These are phyloP conservation scores for Trypanosoma lewisi DNA, from an alignment of 208 protist genomes.

Conservation along the genomic window DNA sequence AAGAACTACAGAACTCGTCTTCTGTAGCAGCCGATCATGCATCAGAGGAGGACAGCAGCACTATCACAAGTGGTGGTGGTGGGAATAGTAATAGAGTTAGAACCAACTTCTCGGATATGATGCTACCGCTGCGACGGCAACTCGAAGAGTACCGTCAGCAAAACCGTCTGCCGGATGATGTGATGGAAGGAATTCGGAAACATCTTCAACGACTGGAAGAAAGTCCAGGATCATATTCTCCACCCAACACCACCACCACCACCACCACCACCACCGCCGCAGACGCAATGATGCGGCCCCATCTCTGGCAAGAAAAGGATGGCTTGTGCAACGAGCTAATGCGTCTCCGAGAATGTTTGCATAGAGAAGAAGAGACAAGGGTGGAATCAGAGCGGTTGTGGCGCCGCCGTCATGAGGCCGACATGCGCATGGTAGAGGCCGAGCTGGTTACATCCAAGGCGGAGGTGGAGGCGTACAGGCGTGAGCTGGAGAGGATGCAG, in stretches of 20 bases:
- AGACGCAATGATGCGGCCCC: background rate
- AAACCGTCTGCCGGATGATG: background rate
- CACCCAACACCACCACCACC: background rate
- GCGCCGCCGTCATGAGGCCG: conserved; percentile 38
- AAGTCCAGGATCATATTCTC: background rate
- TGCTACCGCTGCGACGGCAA: background rate
- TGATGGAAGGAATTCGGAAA: background rate
- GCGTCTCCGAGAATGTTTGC: conserved; percentile 56
- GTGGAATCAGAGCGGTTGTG: conserved; percentile 48
- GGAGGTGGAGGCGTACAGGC: conserved; percentile 16
- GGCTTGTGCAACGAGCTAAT: conserved; percentile 43
- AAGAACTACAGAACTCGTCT: conserved; percentile 21
- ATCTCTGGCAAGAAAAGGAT: conserved; percentile 12
- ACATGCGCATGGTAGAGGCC: conserved; percentile 5
- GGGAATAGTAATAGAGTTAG: background rate
- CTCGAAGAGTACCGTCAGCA: background rate
- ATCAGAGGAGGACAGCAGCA: background rate
- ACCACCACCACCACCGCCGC: background rate
- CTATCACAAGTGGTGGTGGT: too few relatives aligned
- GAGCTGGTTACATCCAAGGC: conserved; percentile 3
- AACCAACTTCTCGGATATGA: background rate
- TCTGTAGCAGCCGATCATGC: background rate
- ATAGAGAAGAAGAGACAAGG: conserved; percentile 49
- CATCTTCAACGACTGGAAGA: background rate
- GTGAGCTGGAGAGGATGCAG: conserved; percentile 45